Conservation (phyloP, 768 basidiomycete genomes). For the Hirschioporus abietinus region DNA sequence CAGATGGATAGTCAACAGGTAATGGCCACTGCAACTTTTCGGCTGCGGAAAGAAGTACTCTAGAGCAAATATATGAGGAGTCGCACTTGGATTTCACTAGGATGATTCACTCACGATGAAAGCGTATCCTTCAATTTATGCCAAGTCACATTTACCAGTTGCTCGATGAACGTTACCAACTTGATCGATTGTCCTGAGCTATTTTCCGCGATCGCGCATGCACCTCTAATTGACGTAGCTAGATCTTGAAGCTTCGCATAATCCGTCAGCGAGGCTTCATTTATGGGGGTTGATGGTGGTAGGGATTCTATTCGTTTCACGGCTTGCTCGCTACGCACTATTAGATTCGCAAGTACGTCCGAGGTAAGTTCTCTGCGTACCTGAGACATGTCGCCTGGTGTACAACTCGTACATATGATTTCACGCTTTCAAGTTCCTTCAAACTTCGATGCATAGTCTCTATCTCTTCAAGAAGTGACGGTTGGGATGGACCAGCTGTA, state of each 20-base stretch:
- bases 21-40: slow-evolving; percentile 87
- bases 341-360: slow-evolving; percentile 6
- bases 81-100: background rate
- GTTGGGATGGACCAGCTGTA: slow-evolving; percentile 38
- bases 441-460: slow-evolving; percentile 73
- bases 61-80: slow-evolving; percentile 25
- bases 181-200: slow-evolving; percentile 44
- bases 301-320: slow-evolving; percentile 43
- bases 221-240: slow-evolving; percentile 40
- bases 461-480: slow-evolving; percentile 77
- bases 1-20: slow-evolving; percentile 56
- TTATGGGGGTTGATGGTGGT: slow-evolving; percentile 32
- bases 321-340: slow-evolving; percentile 47
- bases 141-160: slow-evolving; percentile 72
- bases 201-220: slow-evolving; percentile 43
- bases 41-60: slow-evolving; percentile 55
- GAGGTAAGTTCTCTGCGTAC: slow-evolving; percentile 33
- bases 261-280: slow-evolving; percentile 40
- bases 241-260: slow-evolving; percentile 63
- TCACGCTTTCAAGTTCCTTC: slow-evolving; percentile 71
- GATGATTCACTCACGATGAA: slow-evolving; percentile 44
- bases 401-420: slow-evolving; percentile 70
- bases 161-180: slow-evolving; percentile 56
- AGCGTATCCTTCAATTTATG: slow-evolving; percentile 60
- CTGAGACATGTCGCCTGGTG: slow-evolving; percentile 67